phyloP scores from a whole-genome alignment of 23 red algal species.

The Agarophyton chilense region DNA sequence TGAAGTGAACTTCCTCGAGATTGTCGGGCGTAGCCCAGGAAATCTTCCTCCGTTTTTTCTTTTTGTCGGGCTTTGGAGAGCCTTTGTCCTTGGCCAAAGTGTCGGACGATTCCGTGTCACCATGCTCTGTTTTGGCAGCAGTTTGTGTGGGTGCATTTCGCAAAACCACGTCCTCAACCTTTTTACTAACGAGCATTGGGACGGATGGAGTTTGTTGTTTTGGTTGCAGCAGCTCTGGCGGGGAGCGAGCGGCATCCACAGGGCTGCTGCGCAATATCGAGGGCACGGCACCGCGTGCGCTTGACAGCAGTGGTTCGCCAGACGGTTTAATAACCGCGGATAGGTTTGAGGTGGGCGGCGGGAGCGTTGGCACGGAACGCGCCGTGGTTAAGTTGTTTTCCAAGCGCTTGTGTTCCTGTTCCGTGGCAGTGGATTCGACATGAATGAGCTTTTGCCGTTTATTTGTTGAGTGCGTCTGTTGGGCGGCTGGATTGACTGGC shows the following conservation, averaged over 20 bases:
- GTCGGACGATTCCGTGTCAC: not conserved
- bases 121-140: not conserved
- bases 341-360: not conserved
- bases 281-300: not conserved
- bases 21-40: slow-evolving; percentile 57
- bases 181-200: slow-evolving; percentile 33
- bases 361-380: not conserved
- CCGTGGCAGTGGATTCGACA: not conserved
- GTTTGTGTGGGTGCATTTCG: not conserved
- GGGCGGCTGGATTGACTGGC: not conserved
- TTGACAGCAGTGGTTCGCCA: not conserved
- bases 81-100: not conserved
- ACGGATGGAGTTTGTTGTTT: not conserved
- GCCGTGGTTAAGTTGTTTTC: not conserved
- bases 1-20: slow-evolving; percentile 52
- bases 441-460: slow-evolving; percentile 14
- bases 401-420: not conserved
- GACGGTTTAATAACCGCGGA: not conserved
- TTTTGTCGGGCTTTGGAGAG: slow-evolving; percentile 10
- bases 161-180: slow-evolving; percentile 29
- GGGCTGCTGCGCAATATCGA: slow-evolving; percentile 41
- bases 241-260: slow-evolving; percentile 8
- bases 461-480: not conserved
- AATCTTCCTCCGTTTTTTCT: slow-evolving; percentile 53
- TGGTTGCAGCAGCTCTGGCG: not conserved